Base-by-base conservation (phyloP, 148 eudicot species). In the Chenopodium quinoa region DNA sequence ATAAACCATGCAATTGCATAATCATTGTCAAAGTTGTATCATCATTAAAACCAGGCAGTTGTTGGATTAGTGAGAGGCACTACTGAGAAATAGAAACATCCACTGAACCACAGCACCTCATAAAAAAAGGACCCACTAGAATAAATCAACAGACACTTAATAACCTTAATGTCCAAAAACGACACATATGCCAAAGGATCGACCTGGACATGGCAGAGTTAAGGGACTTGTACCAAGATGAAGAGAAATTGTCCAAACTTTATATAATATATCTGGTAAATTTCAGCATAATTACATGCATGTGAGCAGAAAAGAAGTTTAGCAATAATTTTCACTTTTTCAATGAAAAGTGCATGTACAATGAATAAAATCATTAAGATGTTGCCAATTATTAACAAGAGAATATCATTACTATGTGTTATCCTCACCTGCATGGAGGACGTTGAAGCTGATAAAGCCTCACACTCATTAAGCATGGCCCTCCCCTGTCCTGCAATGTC, bases 401-500 rank as follows among this genome's bases (percentile, higher is more conserved):
- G 7, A 7, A 40, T 19, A 22, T 48, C 32, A 37, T 63, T 25
- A 58, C 34, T 71, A 52, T 40, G 68, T 9, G 19, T 44, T 27
- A 75, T 78, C 31, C 81, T 85, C 76, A 97, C 99, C 99, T 92
- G 97, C 92, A 97, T 77, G 79, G 91, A 92, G 69, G 90, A 81
- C 78, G 93, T 83, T 71, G 92, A 91, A 78, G 90, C 87, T 86
- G 92, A 81, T 52, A 91, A 71, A 82, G 91, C 85, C 52, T 92
- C 97, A 84, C 94, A 92, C 84, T 91, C 93, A 79, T 92, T 91
- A 77, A 94, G 89, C 92, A 89, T 85, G 84, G 95, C 93, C 88
- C 91, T 92, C 73, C 91, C 94, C 78, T 89, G 89, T 73, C 91
- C 91, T 79, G 94, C 90, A 78, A 91, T 58, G 71, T 88, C 89